phyloP scores from a whole-genome alignment of 192 early-diverging fungal species.

The Pilaira anomala region DNA sequence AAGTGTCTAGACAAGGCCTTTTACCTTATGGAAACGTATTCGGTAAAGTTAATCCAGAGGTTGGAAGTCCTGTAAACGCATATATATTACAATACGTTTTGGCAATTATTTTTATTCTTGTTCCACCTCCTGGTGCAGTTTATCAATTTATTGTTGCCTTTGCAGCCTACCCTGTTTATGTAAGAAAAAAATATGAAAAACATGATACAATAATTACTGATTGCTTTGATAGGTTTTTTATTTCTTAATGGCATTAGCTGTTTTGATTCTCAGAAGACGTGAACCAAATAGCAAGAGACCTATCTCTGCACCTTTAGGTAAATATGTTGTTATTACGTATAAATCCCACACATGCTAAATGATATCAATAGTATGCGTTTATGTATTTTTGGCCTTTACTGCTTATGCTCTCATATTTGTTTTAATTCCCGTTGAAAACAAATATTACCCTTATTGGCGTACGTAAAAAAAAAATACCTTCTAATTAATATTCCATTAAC shows the following conservation, averaged over 20 bases:
- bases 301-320: conserved; percentile 22
- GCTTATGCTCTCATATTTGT: conserved; percentile 31
- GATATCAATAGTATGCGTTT: conserved; percentile 14
- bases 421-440: conserved; percentile 25
- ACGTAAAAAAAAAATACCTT: neutral
- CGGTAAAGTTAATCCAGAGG: conserved; percentile 23
- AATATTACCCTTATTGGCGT: conserved; percentile 33
- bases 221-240: conserved; percentile 15
- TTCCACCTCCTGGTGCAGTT: conserved; percentile 28
- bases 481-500: neutral
- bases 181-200: neutral
- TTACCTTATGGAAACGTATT: conserved; percentile 25
- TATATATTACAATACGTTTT: conserved; percentile 26
- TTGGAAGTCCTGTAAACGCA: conserved; percentile 23
- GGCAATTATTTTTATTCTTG: conserved; percentile 22
- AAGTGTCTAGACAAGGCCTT: conserved; percentile 25
- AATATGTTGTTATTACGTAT: neutral
- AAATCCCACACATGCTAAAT: neutral
- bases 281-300: conserved; percentile 19
- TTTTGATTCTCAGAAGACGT: conserved; percentile 17
- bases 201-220: neutral
- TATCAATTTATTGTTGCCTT: conserved; percentile 37
- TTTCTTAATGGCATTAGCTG: conserved; percentile 7
- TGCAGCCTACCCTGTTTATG: conserved; percentile 23
- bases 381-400: conserved; percentile 22